Evolutionary conservation across 1,139 yeast genomes (phyloP), one percentile per base, ranked within the genome.

Genomic region (Suhomyces maxii): DNA sequence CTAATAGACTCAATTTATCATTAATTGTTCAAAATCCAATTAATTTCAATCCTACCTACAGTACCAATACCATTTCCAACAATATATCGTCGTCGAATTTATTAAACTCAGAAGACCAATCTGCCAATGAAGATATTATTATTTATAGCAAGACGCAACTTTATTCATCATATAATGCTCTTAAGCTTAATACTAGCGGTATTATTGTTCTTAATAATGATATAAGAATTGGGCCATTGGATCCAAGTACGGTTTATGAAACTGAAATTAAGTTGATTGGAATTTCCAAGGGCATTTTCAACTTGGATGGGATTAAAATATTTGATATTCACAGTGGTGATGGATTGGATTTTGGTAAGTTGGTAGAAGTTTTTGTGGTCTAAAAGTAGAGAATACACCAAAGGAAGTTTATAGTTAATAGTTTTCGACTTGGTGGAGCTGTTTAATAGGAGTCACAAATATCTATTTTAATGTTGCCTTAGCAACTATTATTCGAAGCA

Each of bases 251-350:
- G 10, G 82, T 86, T 14, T 83, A 74, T 58, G 93, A 87, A 55
- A 78, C 89, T 1, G 81, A 79, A 40, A 66, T 88, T 23, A 73
- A 72, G 47, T 63, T 88, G 44, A 67, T 85, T 46, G 91, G 90
- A 0, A 67, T 86, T 8, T 77, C 82, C 34, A 72, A 77, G 51
- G 96, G 95, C 0, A 76, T 84, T 8, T 83, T 77, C 59, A 80
- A 81, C 41, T 67, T 88, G 31, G 83, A 80, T 47, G 91, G 89
- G 2, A 73, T 86, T 13, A 79, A 79, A 47, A 70, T 88, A 8
- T 76, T 83, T 44, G 95, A 88, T 58, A 69, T 82, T 9, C 61
- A 62, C 35, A 76, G 83, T 26, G 90, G 93, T 3, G 93, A 86
- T 51, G 80, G 83, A 1, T 73, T 84, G 53, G 91, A 84, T 52